A percentile compares a stretch with the other conserved stretches of the same genome.
Evolutionary conservation across 345 rosid genomes (phyloP).

Genomic region (Populus deltoides): DNA sequence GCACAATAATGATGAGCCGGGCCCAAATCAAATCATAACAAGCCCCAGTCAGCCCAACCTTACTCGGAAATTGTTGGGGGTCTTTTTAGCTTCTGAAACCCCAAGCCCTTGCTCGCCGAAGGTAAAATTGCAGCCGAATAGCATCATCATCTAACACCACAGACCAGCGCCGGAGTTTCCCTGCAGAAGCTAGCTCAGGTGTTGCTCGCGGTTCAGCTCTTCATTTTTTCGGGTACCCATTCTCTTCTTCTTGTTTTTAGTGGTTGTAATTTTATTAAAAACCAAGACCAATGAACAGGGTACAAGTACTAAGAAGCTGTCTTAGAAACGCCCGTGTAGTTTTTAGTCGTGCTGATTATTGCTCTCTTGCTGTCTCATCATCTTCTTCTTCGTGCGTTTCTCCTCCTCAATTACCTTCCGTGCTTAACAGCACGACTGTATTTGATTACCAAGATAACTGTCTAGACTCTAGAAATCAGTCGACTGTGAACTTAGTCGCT

Average conservation of each 20-base stretch:
- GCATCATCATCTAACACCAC: background rate
- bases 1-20: background rate
- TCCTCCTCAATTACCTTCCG: slow-evolving; percentile 10
- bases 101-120: background rate
- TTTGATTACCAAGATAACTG: slow-evolving; percentile 11
- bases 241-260: background rate
- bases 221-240: background rate
- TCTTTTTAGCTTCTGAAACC: background rate
- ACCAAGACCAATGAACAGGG: slow-evolving; percentile 25
- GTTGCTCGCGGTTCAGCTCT: background rate
- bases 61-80: background rate
- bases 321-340: slow-evolving; percentile 17
- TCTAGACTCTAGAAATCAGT: slow-evolving; percentile 12
- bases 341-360: slow-evolving; percentile 21
- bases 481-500: slow-evolving; percentile 30
- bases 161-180: background rate
- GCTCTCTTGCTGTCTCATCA: slow-evolving; percentile 5
- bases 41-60: background rate
- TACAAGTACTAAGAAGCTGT: slow-evolving; percentile 16
- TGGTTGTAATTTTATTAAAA: no score
- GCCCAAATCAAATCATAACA: background rate
- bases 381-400: background rate
- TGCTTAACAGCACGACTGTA: background rate
- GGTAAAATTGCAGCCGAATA: background rate
- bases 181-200: background rate